Base-by-base conservation (phyloP, 2,329 filamentous ascomycete species). In the Aureobasidium uvarum region DNA sequence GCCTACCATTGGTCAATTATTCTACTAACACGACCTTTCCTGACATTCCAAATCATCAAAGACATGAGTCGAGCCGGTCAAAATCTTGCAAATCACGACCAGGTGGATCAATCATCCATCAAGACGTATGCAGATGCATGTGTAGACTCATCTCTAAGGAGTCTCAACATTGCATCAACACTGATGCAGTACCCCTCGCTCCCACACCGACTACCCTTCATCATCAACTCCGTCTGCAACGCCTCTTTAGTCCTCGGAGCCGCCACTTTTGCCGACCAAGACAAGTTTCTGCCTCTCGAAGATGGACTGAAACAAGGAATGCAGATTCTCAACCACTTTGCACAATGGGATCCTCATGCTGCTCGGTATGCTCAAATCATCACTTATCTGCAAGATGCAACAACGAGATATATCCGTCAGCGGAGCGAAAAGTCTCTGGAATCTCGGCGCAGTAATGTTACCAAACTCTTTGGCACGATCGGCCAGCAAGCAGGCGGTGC, bases 1-100 rank as follows among this genome's bases (percentile, higher is more conserved):
- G 78, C 81, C 3, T 84, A 84, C 66, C 83, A 83, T 69, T 84
- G 82, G 74, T 81, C 80, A 1, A 83, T 84, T 50, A 83, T 84
- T 71, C 73, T 84, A 3, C 71, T 84, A 4, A 83, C 82, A 7
- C 74, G 81, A n/a, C 82, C 82, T 0, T 84, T 84, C 64, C 73
- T 84, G 13, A 79, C 83, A 31, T 84, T 81, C 76, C 59, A 74
- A 76, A 69, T 69, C 1, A 45, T 72, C 23, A 66, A 69, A 25
- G 64, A 64, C 10, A 68, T 70, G 13, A 67, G 72, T 25, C 63
- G 64, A 14, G 56, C 59, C 13, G 66, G 66, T 2, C 48, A 54
- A 16, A 66, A 72, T 64, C 66, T 68, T 1, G 13, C 67, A 67
- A 55, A 69, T 68, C 70, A 69, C 70, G 28, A 50, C 28, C 51